These are phyloP conservation scores for Chaetomiaceae sp. DNA, from an alignment of 2,329 filamentous ascomycete species.

Conservation along the genomic window DNA sequence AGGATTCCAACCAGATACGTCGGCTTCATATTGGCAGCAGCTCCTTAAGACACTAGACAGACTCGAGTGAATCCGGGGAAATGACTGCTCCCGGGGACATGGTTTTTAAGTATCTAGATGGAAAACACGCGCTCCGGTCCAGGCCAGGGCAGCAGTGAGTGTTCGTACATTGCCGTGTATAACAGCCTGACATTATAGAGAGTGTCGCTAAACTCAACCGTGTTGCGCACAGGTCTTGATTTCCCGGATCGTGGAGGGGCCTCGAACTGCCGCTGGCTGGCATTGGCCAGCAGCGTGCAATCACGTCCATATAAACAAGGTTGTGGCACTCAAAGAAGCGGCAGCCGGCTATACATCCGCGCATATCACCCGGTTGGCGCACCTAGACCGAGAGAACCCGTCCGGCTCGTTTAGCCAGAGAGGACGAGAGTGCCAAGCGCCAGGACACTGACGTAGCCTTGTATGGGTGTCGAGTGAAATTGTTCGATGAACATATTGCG, in stretches of 20 bases:
- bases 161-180: neutral
- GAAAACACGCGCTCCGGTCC: no score
- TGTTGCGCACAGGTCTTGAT: neutral
- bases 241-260: neutral
- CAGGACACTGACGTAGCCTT: neutral
- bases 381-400: neutral
- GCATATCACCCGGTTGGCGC: constrained; percentile 4
- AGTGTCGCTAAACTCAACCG: neutral
- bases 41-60: no score
- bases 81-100: no score
- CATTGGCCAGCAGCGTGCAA: neutral
- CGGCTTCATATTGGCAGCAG: constrained; percentile 8
- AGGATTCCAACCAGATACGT: constrained; percentile 10
- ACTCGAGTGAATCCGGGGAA: no score
- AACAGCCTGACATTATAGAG: neutral
- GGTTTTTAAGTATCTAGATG: no score
- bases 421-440: neutral
- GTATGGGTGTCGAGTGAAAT: neutral
- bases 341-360: neutral
- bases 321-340: neutral
- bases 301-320: constrained; percentile 3
- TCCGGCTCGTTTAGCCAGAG: constrained; percentile 7
- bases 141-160: no score
- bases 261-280: neutral
- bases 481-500: neutral